phyloP scores from a whole-genome alignment of 2,329 filamentous ascomycete genomes.

The Diaporthe sp. region DNA sequence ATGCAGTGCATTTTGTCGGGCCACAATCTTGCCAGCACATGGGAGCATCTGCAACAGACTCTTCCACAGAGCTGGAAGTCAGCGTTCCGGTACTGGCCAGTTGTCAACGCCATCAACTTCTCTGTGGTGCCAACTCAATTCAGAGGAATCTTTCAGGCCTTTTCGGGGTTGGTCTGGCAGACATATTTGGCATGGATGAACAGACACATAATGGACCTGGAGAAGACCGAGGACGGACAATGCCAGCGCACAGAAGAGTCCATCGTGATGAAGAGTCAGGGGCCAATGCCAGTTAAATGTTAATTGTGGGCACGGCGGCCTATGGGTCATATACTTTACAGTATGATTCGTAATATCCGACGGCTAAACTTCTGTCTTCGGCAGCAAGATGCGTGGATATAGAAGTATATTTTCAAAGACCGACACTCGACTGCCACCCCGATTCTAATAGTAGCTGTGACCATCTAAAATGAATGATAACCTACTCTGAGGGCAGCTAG shows the following conservation, averaged over 20 bases:
- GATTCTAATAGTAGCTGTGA: too few species aligned
- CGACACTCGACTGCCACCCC: accelerated
- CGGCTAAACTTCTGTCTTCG: background rate
- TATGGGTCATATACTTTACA: background rate
- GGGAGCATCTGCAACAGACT: background rate
- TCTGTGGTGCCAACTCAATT: background rate
- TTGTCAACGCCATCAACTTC: constrained; percentile 13
- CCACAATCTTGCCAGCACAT: background rate
- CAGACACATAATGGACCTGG: background rate
- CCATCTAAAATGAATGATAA: background rate
- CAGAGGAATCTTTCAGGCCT: background rate
- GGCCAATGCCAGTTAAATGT: background rate
- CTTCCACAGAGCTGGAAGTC: background rate
- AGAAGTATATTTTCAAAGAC: background rate
- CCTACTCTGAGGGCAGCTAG: background rate
- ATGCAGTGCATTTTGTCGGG: constrained; percentile 5
- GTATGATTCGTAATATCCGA: background rate
- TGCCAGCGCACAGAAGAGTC: background rate
- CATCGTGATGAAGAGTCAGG: background rate
- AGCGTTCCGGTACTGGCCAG: constrained; percentile 4
- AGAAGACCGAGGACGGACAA: background rate
- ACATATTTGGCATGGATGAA: constrained; percentile 7
- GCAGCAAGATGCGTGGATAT: background rate
- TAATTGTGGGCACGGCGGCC: background rate
- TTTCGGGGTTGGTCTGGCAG: constrained; percentile 5